Evolutionary conservation across 2,329 filamentous ascomycete species (phyloP).

Genomic region (Lachnellula suecica): DNA sequence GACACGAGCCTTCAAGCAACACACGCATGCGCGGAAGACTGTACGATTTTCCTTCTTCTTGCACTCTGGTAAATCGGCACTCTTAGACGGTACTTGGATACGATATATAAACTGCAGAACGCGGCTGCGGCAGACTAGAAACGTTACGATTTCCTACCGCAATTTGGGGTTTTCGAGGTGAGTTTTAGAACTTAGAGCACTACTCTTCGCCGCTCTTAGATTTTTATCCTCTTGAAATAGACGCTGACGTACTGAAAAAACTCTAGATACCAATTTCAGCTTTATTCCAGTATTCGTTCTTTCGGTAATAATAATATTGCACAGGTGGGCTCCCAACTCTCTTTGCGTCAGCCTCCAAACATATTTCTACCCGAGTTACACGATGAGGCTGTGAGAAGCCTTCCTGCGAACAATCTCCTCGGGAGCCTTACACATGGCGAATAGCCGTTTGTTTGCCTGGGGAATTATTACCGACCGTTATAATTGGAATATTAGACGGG

Average conservation of each 20-base stretch:
- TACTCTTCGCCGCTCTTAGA: too few relatives aligned
- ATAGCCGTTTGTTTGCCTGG: too few relatives aligned
- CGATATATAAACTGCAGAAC: slow-evolving; percentile 18
- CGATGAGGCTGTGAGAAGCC: background rate
- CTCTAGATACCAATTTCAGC: slow-evolving; percentile 20
- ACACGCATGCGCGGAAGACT: slow-evolving; percentile 24
- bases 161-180: slow-evolving; percentile 17
- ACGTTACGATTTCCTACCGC: slow-evolving; percentile 19
- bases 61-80: slow-evolving; percentile 17
- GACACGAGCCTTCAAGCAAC: slow-evolving; percentile 25
- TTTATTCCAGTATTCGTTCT: slow-evolving; percentile 11
- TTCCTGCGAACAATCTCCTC: background rate
- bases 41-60: slow-evolving; percentile 21
- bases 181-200: too few relatives aligned
- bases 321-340: slow-evolving; percentile 14
- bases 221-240: slow-evolving; percentile 9
- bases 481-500: background rate
- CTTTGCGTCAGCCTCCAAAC: background rate
- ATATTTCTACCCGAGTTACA: background rate
- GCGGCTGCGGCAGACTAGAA: slow-evolving; percentile 15
- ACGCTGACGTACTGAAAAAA: too few relatives aligned
- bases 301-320: slow-evolving; percentile 16
- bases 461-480: background rate
- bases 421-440: too few relatives aligned
- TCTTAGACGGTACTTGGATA: slow-evolving; percentile 23